A percentile compares a stretch with the other conserved stretches of the same genome.
Conservation (phyloP, 257 asterid genomes). For the Lavandula angustifolia region DNA sequence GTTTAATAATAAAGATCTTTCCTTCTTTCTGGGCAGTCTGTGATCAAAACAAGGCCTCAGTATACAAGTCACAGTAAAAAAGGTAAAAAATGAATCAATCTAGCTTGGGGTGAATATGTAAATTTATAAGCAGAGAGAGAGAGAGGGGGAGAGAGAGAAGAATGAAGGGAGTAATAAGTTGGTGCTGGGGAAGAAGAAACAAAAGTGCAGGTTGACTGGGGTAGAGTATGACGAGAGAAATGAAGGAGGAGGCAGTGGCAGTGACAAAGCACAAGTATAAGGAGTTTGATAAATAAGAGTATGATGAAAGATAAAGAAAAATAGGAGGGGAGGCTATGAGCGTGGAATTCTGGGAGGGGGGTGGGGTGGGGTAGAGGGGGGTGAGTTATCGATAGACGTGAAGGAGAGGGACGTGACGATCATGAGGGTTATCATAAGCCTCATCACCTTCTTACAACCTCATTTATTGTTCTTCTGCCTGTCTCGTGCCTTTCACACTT, state of each 20-base stretch:
- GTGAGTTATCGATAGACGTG: slow-evolving; percentile 57
- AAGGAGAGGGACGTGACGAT: slow-evolving; percentile 92
- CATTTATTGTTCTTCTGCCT: slow-evolving; percentile 71
- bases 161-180: slow-evolving; percentile 19
- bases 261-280: slow-evolving; percentile 32
- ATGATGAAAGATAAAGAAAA: slow-evolving; percentile 4
- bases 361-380: slow-evolving; percentile 9
- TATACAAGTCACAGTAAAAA: neutral
- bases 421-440: slow-evolving; percentile 94
- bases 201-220: slow-evolving; percentile 56
- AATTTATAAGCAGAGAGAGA: neutral
- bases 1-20: neutral
- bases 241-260: slow-evolving; percentile 38
- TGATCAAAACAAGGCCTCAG: neutral
- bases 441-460: slow-evolving; percentile 66
- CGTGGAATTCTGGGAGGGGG: slow-evolving; percentile 65
- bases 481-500: slow-evolving; percentile 85
- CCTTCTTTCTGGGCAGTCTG: neutral
- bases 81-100: neutral
- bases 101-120: neutral
- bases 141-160: slow-evolving; percentile 46
- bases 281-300: neutral
- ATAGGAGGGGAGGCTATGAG: neutral
- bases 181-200: slow-evolving; percentile 52
- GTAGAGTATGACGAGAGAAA: slow-evolving; percentile 4